These are phyloP conservation scores for Delonix regia DNA, from an alignment of 306 rosid genomes.

Conservation along the genomic window DNA sequence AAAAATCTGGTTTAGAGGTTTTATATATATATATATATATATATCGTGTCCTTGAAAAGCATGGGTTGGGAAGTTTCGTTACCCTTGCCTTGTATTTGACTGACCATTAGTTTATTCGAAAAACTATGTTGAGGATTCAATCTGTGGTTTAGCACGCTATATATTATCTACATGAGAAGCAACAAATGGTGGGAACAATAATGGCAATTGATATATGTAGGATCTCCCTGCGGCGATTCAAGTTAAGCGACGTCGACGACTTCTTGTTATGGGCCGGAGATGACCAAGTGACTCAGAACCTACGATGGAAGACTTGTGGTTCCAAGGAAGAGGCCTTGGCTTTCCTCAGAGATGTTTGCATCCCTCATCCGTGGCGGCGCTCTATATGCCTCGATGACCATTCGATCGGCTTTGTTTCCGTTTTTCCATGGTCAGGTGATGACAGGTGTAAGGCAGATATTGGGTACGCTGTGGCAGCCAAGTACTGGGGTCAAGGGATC, in stretches of 20 bases:
- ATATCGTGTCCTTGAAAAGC: too few relatives aligned
- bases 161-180: too few relatives aligned
- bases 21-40: too few relatives aligned
- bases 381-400: slow-evolving; percentile 51
- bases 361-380: slow-evolving; percentile 64
- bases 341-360: slow-evolving; percentile 57
- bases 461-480: slow-evolving; percentile 50
- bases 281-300: slow-evolving; percentile 39
- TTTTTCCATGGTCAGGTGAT: slow-evolving; percentile 44
- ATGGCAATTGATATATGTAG: slow-evolving; percentile 41
- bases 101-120: too few relatives aligned
- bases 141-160: too few relatives aligned
- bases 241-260: slow-evolving; percentile 57
- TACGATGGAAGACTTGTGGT: slow-evolving; percentile 45
- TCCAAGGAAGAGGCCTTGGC: slow-evolving; percentile 55
- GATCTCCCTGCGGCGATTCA: slow-evolving; percentile 54
- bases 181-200: too few relatives aligned
- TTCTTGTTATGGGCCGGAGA: slow-evolving; percentile 67
- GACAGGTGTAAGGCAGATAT: slow-evolving; percentile 54
- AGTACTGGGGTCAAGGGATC: slow-evolving; percentile 63
- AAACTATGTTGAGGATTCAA: too few relatives aligned
- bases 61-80: too few relatives aligned
- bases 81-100: too few relatives aligned
- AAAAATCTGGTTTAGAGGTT: too few relatives aligned
- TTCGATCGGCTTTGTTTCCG: slow-evolving; percentile 47